Conservation (phyloP, 2,329 filamentous ascomycete genomes). For the Colletotrichum higginsianum region DNA sequence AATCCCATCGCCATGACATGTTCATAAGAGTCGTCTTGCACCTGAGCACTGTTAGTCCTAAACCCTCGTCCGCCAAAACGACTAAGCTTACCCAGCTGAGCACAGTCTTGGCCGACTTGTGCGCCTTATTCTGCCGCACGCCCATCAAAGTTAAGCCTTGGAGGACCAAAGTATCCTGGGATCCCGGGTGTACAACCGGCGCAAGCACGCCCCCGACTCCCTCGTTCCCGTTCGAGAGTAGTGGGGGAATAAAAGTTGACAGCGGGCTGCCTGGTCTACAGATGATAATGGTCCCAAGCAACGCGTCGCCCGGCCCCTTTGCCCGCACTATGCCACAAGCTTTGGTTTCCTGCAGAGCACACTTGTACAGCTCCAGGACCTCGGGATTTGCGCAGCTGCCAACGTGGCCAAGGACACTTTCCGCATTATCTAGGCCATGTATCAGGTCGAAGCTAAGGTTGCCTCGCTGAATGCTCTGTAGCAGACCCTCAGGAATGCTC, state of each 20-base stretch:
- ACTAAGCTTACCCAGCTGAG: constrained; percentile 80
- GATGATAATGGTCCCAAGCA: constrained; percentile 85
- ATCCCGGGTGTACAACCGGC: constrained; percentile 79
- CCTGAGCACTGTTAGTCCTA: constrained; percentile 60
- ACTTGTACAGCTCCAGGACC: constrained; percentile 83
- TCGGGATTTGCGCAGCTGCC: constrained; percentile 82
- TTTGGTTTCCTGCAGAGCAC: constrained; percentile 79
- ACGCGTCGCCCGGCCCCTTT: constrained; percentile 75
- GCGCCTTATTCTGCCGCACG: constrained; percentile 84
- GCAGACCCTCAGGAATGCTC: constrained; percentile 82
- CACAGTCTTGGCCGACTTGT: constrained; percentile 80
- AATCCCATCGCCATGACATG: constrained; percentile 86
- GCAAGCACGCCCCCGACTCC: constrained; percentile 83
- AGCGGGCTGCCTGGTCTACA: constrained; percentile 80
- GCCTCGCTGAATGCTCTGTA: constrained; percentile 79
- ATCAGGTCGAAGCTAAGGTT: constrained; percentile 88
- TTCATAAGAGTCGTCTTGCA: constrained; percentile 79
- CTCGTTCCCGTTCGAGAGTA: constrained; percentile 71
- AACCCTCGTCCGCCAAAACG: neutral
- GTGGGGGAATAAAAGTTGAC: constrained; percentile 77
- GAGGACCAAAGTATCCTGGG: constrained; percentile 77
- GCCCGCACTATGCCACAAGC: constrained; percentile 88
- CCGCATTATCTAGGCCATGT: constrained; percentile 82
- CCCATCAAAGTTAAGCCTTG: constrained; percentile 87
- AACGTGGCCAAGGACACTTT: constrained; percentile 81